Evolutionary conservation across 495 filamentous ascomycete species (phyloP).

Genomic region (Lentithecium fluviatile): DNA sequence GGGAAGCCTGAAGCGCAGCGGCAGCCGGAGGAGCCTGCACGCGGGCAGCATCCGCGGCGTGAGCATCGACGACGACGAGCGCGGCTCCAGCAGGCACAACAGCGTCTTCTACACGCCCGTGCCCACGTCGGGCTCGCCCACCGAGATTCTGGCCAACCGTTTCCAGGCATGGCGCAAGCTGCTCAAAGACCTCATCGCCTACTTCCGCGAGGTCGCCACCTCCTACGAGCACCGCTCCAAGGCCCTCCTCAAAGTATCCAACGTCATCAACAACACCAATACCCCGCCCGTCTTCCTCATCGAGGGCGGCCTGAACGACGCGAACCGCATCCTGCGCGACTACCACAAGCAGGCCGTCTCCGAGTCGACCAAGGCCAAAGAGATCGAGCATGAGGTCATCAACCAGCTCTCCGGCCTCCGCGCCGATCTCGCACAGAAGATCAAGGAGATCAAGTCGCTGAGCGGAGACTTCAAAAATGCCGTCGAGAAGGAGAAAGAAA

Average conservation of each 20-base stretch:
- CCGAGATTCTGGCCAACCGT: constrained; percentile 82
- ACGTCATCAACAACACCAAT: constrained; percentile 75
- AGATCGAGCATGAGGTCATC: constrained; percentile 89
- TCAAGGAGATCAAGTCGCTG: constrained; percentile 93
- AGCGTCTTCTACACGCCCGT: constrained; percentile 87
- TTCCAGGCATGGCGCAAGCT: constrained; percentile 97
- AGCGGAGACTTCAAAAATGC: constrained; percentile 93
- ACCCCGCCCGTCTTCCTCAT: constrained; percentile 69
- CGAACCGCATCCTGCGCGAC: constrained; percentile 71
- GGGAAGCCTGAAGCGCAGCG: constrained; percentile 73
- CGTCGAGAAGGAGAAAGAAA: constrained; percentile 76
- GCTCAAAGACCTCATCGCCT: constrained; percentile 89
- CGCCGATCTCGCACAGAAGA: constrained; percentile 88
- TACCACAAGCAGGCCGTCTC: constrained; percentile 79
- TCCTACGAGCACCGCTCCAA: constrained; percentile 88
- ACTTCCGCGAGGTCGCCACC: constrained; percentile 88
- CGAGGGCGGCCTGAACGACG: constrained; percentile 81
- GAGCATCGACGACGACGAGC: constrained; percentile 57
- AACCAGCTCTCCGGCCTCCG: constrained; percentile 79
- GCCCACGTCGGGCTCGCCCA: constrained; percentile 81
- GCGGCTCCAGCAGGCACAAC: constrained; percentile 68
- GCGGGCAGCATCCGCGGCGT: constrained; percentile 80
- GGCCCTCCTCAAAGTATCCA: constrained; percentile 75
- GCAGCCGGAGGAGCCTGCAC: constrained; percentile 64
- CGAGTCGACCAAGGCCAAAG: constrained; percentile 84